Conservation (phyloP, 208 protist genomes). For the Leptomonas seymouri region DNA sequence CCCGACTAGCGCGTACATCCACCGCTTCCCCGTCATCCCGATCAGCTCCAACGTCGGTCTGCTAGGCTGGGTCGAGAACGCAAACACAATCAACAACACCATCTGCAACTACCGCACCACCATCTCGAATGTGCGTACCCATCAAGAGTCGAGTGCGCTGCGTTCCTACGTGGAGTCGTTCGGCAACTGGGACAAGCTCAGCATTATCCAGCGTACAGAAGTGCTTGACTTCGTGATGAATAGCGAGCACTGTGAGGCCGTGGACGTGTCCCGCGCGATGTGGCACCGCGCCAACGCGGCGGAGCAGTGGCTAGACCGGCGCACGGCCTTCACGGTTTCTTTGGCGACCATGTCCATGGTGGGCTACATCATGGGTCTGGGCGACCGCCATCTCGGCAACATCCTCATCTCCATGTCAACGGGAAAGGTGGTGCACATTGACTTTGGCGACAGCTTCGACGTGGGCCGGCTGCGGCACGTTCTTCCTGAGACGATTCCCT, state of each 20-base stretch:
- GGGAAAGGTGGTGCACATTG: conserved; percentile 99
- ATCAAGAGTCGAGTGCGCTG: conserved; percentile 84
- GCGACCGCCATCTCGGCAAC: conserved; percentile 99
- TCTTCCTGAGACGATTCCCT: conserved; percentile 99
- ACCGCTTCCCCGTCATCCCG: conserved; percentile 98
- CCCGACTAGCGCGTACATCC: conserved; percentile 87
- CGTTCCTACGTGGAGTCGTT: conserved; percentile 90
- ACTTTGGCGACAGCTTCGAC: conserved; percentile 99
- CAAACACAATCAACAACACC: conserved; percentile 98
- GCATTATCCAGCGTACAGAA: conserved; percentile 96
- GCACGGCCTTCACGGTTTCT: conserved; percentile 98
- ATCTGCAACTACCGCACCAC: conserved; percentile 98
- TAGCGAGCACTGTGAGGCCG: conserved; percentile 89
- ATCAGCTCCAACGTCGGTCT: conserved; percentile 98
- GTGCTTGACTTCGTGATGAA: conserved; percentile 98
- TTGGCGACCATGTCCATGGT: conserved; percentile 99
- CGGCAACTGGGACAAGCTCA: conserved; percentile 89
- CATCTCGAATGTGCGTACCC: conserved; percentile 84
- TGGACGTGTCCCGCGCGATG: conserved; percentile 89
- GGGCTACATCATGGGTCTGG: conserved; percentile 94
- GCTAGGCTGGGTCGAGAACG: conserved; percentile 99
- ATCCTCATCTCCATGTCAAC: conserved; percentile 98
- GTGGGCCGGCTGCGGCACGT: conserved; percentile 98
- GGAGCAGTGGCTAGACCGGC: conserved; percentile 98
- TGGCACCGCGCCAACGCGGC: conserved; percentile 98